phyloP scores from a whole-genome alignment of 805 yeast species.

The Jamesozyma hellenica region DNA sequence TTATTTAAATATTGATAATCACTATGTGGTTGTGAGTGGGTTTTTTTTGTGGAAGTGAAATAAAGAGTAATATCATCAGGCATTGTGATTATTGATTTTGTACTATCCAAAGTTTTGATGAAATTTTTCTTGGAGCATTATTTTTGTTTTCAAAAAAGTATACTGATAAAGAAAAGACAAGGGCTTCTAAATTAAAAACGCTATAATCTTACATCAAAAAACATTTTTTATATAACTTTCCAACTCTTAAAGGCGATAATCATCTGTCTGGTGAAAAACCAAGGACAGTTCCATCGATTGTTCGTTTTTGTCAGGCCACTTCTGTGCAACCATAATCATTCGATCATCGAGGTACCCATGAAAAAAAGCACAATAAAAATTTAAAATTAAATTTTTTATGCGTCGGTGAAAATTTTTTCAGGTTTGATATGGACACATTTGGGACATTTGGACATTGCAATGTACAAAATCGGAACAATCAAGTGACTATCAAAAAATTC shows the following conservation, averaged over 20 bases:
- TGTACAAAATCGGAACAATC: too few relatives aligned
- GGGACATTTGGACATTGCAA: too few relatives aligned
- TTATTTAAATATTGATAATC: constrained; percentile 6
- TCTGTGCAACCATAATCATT: neutral
- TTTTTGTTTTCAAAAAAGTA: too few relatives aligned
- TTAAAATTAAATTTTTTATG: constrained; percentile 1
- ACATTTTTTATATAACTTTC: too few relatives aligned
- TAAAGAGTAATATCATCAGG: constrained; percentile 9
- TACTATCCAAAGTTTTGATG: neutral
- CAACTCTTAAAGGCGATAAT: too few relatives aligned
- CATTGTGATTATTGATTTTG: constrained; percentile 1
- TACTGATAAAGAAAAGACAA: too few relatives aligned
- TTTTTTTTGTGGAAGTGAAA: constrained; percentile 4
- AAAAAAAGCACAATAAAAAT: neutral
- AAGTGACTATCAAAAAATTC: too few relatives aligned
- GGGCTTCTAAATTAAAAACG: too few relatives aligned
- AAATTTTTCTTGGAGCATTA: neutral
- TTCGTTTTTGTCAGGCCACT: neutral
- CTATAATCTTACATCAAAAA: too few relatives aligned
- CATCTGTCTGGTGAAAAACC: too few relatives aligned
- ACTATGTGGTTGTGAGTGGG: constrained; percentile 4
- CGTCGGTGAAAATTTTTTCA: constrained; percentile 9
- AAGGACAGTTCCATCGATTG: too few relatives aligned
- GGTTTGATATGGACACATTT: neutral
- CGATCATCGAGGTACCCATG: neutral